Base-by-base conservation (phyloP, 2,329 filamentous ascomycete species). In the Neopestalotiopsis rosae region DNA sequence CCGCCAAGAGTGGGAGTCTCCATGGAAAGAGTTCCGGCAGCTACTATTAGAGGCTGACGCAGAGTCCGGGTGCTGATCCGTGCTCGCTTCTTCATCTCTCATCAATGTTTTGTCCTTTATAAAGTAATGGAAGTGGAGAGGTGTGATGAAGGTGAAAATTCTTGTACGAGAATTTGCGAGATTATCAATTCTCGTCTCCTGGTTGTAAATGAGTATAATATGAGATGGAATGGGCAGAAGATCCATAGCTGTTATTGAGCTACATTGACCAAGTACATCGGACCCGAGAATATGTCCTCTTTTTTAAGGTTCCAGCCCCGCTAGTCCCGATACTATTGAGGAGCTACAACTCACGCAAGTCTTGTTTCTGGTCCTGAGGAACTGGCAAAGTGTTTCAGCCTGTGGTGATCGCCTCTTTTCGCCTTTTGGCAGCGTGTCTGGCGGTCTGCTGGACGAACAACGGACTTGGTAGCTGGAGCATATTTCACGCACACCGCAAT, bases 21-120 rank as follows among this genome's bases (percentile, higher is more conserved):
- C 45, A 52, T 38, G 45, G 45, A 52, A 52, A 20, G 34, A 45
- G 61, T 24, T 52, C 61, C 61, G 61, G 61, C 40, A 64, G 61
- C 61, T 64, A 64, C 42, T 24, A 20, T 52, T 52, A 52, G 45
- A 52, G 17, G 45, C 2, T 10, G 30, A 24, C 38, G 32, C 59
- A 62, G 17, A 62, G 59, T 34, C n/a, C 59, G 30, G 12, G 13
- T n/a, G 14, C 61, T 49, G 61, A 40, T 49, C 61, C 30, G n/a
- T 64, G 61, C 59, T 38, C 20, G n/a, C n/a, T 52, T 52, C 45
- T 52, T 52, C 45, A 52, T 52, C 45, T 52, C 45, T 52, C n/a
- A 52, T 52, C n/a, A 52, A 9, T 52, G 45, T 52, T n/a, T 52
- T 52, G 14, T 52, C 45, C n/a, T 20, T 52, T 17, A 52, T 9